Evolutionary conservation across 1,139 yeast species (phyloP).

Genomic region (Geotrichum klebahnii): DNA sequence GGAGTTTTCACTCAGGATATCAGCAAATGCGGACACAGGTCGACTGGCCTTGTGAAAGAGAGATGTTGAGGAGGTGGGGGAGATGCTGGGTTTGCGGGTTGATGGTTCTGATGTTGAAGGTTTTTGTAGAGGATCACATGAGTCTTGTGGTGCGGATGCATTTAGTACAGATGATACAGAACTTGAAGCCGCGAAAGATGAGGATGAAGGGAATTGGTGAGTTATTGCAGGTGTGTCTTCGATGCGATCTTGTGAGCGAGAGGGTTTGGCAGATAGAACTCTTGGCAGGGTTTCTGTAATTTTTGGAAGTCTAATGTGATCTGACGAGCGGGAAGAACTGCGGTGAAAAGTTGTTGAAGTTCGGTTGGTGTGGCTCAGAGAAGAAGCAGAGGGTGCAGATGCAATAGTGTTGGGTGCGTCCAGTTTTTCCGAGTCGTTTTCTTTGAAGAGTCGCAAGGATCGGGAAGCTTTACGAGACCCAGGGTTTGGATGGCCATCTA

Average conservation of each 20-base stretch:
- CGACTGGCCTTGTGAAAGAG: not conserved
- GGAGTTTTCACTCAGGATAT: not conserved
- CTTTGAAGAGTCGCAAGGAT: constrained; percentile 48
- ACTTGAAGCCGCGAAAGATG: not conserved
- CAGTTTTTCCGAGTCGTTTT: constrained; percentile 31
- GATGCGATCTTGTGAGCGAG: not conserved
- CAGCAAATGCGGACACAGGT: not conserved
- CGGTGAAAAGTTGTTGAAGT: constrained; percentile 2
- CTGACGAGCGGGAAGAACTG: constrained; percentile 7
- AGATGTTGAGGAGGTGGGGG: not conserved
- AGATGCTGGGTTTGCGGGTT: not conserved
- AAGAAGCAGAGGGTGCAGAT: not conserved
- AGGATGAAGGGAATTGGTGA: not conserved
- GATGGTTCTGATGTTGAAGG: not conserved
- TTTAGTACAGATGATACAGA: not conserved
- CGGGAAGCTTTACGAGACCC: constrained; percentile 51
- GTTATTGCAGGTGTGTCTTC: not conserved
- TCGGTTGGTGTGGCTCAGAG: constrained; percentile 6
- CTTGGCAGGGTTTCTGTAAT: not conserved
- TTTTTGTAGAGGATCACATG: not conserved
- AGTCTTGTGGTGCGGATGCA: not conserved
- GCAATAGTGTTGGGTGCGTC: constrained; percentile 8
- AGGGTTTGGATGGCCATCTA: constrained; percentile 20
- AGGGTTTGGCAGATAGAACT: not conserved
- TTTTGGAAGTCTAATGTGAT: constrained; percentile 9